Base-by-base conservation (phyloP, 2,329 filamentous ascomycete species). In the Exophiala viscosa region DNA sequence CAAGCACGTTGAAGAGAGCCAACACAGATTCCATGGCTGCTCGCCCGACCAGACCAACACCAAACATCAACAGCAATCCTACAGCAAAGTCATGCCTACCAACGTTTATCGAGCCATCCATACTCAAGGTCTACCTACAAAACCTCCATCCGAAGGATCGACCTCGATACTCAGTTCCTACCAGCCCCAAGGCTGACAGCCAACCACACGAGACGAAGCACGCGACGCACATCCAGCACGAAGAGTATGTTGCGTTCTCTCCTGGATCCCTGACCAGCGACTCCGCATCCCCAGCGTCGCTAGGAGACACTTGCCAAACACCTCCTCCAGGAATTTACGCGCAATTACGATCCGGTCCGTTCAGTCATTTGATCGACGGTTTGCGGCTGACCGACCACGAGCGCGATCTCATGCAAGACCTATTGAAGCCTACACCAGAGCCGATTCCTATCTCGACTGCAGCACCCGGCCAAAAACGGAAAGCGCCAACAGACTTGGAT, bases 91-190 rank as follows among this genome's bases (percentile, higher is more conserved):
- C 56, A 7, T 56, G 53, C 9, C 38, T 59, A 3, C 56, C 56
- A 6, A 54, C 49, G 32, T 59, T 59, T 41, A 59, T 59, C 32
- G 56, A 56, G 50, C 56, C 56, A 13, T 48, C 46, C 10, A 18
- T 59, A 10, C 23, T 59, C 18, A 48, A 48, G 35, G 55, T 51
- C 50, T 59, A 59, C 38, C 53, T 59, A 14, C 52, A 55, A 6
- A 50, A 59, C 38, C 50, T 59, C 13, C 56, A 59, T 47, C 56
- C 56, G 10, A 59, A 48, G 7, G 56, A 59, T 32, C 53, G 56
- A 32, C 18, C 48, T 13, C 53, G 56, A 9, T 59, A 59, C 17
- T 50, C 49, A 5, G 14, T 52, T 10, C 36, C 49, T n/a, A 20
- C 46, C 33, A 38, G 17, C 6, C 43, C 50, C 14, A 44, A 48